phyloP scores from a whole-genome alignment of 352 stramenopile genomes.

The Phytopythium boreale region DNA sequence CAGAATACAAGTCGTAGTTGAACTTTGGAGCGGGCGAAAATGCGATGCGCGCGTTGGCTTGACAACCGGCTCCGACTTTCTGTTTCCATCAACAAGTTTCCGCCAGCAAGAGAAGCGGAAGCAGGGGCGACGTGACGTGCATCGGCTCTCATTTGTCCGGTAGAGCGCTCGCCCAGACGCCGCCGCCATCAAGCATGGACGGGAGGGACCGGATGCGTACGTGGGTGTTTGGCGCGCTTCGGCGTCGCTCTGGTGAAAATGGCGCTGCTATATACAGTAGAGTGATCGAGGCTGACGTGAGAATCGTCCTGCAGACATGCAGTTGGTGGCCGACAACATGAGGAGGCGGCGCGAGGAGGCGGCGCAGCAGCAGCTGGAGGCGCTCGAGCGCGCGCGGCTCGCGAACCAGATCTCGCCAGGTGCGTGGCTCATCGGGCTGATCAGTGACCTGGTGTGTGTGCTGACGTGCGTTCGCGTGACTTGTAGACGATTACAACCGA shows the following conservation, averaged over 20 bases:
- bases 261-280: too few species aligned
- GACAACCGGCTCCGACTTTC: background rate
- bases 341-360: slow-evolving; percentile 25
- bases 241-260: too few species aligned
- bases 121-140: background rate
- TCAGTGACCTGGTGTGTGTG: background rate
- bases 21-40: slow-evolving; percentile 3
- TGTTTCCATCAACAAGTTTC: slow-evolving; percentile 13
- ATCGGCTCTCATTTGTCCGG: background rate
- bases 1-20: background rate
- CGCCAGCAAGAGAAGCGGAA: background rate
- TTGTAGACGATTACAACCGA: slow-evolving; percentile 44
- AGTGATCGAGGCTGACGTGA: too few species aligned
- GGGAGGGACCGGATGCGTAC: background rate
- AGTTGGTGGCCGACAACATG: slow-evolving; percentile 6
- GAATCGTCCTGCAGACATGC: background rate
- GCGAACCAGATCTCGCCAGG: slow-evolving; percentile 38
- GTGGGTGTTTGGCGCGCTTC: background rate
- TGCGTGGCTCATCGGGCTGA: slow-evolving; percentile 3
- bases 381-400: slow-evolving; percentile 39
- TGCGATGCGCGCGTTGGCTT: background rate
- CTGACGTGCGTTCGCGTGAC: background rate
- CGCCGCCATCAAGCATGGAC: background rate
- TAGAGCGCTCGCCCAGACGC: background rate
- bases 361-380: slow-evolving; percentile 31